phyloP scores from a whole-genome alignment of 352 stramenopile genomes.

The Globisporangium middletonii region DNA sequence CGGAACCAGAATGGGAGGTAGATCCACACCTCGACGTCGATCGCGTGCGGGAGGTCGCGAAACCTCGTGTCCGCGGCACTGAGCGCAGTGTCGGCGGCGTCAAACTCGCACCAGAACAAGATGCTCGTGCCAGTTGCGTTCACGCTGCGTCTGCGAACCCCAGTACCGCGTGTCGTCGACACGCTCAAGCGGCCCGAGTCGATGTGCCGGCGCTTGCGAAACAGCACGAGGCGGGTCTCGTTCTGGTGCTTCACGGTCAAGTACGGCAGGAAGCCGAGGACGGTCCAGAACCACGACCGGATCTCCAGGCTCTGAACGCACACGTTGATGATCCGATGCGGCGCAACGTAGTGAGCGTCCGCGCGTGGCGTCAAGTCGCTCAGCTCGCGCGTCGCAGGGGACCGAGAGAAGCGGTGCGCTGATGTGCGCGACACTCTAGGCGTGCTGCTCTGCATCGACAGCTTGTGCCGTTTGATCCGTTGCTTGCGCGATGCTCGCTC shows the following conservation, averaged over 20 bases:
- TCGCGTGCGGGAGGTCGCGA: constrained; percentile 16
- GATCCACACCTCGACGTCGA: constrained; percentile 27
- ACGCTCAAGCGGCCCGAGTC: neutral
- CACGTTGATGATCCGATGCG: neutral
- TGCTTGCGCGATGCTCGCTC: neutral
- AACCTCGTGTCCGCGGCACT: constrained; percentile 2
- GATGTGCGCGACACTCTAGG: neutral
- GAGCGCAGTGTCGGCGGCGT: neutral
- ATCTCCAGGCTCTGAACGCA: constrained; percentile 12
- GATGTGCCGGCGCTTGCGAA: constrained; percentile 1
- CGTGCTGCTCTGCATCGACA: neutral
- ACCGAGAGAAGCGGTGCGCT: neutral
- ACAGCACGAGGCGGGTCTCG: constrained; percentile 8
- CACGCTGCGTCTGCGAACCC: neutral
- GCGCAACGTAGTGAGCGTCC: neutral
- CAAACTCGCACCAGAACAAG: neutral
- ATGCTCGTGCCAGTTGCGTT: neutral
- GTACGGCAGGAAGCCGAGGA: constrained; percentile 21
- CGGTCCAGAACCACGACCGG: constrained; percentile 22
- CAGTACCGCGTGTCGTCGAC: no score
- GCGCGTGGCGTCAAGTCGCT: neutral
- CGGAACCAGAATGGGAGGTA: constrained; percentile 24
- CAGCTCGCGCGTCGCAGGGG: neutral
- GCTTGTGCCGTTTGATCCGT: no score
- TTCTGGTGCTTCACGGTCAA: constrained; percentile 8